phyloP scores from a whole-genome alignment of 2,329 filamentous ascomycete genomes.

The Talaromyces funiculosus region DNA sequence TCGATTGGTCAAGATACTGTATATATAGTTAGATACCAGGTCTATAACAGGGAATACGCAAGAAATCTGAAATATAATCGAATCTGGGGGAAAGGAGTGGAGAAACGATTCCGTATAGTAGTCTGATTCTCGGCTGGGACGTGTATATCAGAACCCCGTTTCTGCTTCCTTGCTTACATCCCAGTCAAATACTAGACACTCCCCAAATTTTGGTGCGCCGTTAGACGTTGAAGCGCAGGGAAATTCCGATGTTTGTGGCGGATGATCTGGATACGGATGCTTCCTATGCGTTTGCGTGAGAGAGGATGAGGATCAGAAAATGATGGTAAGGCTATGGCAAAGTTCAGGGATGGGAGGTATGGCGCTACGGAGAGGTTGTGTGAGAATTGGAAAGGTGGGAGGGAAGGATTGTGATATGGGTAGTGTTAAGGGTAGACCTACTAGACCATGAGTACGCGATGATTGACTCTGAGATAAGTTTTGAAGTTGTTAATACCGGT shows the following conservation, averaged over 20 bases:
- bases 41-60: background rate
- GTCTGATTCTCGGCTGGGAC: constrained; percentile 1
- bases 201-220: background rate
- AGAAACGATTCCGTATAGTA: background rate
- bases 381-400: background rate
- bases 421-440: background rate
- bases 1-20: background rate
- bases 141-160: constrained; percentile 1
- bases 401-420: background rate
- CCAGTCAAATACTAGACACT: constrained; percentile 1
- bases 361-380: background rate
- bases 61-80: background rate
- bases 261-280: constrained; percentile 5
- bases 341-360: constrained; percentile 1
- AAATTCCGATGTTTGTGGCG: constrained; percentile 8
- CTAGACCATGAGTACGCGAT: too few relatives aligned
- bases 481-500: background rate
- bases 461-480: too few relatives aligned
- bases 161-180: constrained; percentile 7
- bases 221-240: background rate
- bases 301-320: background rate
- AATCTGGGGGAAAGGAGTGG: background rate
- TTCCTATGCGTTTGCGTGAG: background rate
- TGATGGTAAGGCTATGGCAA: background rate
- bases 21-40: background rate